Evolutionary conservation across 2,329 filamentous ascomycete genomes (phyloP).

Genomic region (Clathrospora elynae): DNA sequence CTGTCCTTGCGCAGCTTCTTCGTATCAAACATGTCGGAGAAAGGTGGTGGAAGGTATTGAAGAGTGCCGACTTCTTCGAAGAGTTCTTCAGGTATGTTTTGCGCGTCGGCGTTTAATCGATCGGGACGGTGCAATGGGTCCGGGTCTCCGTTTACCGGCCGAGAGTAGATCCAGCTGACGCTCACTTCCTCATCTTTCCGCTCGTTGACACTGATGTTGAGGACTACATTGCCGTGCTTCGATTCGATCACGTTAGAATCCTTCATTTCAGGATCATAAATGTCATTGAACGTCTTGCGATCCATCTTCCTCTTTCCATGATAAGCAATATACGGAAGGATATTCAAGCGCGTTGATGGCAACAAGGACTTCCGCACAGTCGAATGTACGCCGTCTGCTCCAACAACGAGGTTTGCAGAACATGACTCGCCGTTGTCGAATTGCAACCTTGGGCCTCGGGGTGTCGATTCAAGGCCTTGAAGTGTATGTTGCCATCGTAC

Average conservation of each 20-base stretch:
- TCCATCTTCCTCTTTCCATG: conserved; percentile 28
- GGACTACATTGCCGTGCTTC: conserved; percentile 22
- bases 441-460: not conserved
- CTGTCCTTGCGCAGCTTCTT: conserved; percentile 42
- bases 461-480: conserved; percentile 11
- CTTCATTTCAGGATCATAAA: conserved; percentile 22
- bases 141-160: conserved; percentile 29
- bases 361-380: conserved; percentile 33
- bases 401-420: conserved; percentile 36
- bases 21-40: conserved; percentile 40
- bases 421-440: conserved; percentile 20
- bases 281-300: conserved; percentile 28
- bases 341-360: conserved; percentile 28
- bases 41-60: conserved; percentile 35
- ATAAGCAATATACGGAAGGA: conserved; percentile 48
- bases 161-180: conserved; percentile 51
- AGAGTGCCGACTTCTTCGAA: conserved; percentile 42
- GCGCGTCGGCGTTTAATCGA: conserved; percentile 38
- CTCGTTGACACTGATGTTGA: conserved; percentile 44
- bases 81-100: conserved; percentile 44
- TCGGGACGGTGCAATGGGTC: conserved; percentile 47
- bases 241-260: conserved; percentile 32
- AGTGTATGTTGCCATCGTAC: conserved; percentile 43
- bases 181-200: conserved; percentile 29
- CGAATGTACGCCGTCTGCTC: conserved; percentile 50